phyloP scores from a whole-genome alignment of 208 protist genomes.

The Crithidia sp. region DNA sequence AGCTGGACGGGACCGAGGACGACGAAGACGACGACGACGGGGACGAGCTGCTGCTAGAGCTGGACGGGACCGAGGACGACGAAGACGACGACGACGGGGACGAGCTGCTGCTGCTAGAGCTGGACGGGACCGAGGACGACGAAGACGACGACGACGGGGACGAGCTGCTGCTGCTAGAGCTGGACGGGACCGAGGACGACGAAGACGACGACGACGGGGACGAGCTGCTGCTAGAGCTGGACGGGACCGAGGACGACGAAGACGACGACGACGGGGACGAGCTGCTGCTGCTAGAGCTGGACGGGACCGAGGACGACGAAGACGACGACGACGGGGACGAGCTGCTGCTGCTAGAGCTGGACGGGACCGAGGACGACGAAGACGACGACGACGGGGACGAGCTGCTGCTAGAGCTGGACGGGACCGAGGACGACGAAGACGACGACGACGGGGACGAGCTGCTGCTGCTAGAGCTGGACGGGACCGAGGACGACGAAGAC shows the following conservation, averaged over 20 bases:
- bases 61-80: no score
- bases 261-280: constrained; percentile 5
- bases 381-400: constrained; percentile 7
- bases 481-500: constrained; percentile 12
- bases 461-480: background rate
- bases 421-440: constrained; percentile 9
- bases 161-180: background rate
- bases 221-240: no score
- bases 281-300: background rate
- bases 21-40: constrained; percentile 19
- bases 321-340: constrained; percentile 7
- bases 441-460: background rate
- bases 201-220: constrained; percentile 18
- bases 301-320: constrained; percentile 8
- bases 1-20: background rate
- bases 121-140: constrained; percentile 1
- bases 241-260: no score
- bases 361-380: constrained; percentile 8
- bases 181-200: background rate
- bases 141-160: constrained; percentile 13
- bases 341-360: background rate
- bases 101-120: background rate
- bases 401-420: background rate
- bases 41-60: no score
- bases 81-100: constrained; percentile 11